These are phyloP conservation scores for Rosa rugosa DNA, from an alignment of 306 rosid genomes.

Conservation along the genomic window DNA sequence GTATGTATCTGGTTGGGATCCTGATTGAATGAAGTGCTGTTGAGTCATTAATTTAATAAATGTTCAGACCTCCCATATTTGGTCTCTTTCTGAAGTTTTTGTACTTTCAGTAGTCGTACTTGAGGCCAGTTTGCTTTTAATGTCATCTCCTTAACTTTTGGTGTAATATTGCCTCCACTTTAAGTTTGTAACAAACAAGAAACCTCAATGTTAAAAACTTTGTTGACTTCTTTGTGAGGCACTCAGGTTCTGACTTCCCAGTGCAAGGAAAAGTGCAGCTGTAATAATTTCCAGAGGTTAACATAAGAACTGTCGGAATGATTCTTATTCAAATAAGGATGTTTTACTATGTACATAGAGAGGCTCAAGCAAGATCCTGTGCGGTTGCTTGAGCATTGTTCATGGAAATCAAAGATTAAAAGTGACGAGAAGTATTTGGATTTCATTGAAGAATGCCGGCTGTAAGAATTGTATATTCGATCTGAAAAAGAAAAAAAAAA, in stretches of 20 bases:
- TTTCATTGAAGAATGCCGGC: neutral
- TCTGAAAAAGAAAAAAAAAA: too few species aligned
- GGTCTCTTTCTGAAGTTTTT: constrained; percentile 3
- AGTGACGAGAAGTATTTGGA: neutral
- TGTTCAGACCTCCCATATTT: constrained; percentile 9
- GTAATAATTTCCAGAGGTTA: neutral
- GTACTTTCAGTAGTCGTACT: neutral
- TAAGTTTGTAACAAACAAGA: neutral
- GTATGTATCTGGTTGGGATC: constrained; percentile 26
- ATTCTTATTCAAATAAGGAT: neutral
- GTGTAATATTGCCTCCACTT: neutral
- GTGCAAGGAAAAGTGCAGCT: neutral
- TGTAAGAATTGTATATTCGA: neutral
- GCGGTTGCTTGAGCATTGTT: neutral
- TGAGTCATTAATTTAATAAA: constrained; percentile 13
- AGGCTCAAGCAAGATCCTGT: neutral
- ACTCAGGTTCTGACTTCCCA: neutral
- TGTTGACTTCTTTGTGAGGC: neutral
- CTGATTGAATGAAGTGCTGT: constrained; percentile 20
- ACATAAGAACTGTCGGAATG: neutral
- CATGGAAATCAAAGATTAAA: neutral
- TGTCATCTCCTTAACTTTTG: neutral
- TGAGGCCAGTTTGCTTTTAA: neutral
- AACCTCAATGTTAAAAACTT: neutral
- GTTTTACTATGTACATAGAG: neutral